Evolutionary conservation across 2,329 filamentous ascomycete genomes (phyloP), one percentile per base, ranked within the genome.

Genomic region (Zymoseptoria ardabiliae): DNA sequence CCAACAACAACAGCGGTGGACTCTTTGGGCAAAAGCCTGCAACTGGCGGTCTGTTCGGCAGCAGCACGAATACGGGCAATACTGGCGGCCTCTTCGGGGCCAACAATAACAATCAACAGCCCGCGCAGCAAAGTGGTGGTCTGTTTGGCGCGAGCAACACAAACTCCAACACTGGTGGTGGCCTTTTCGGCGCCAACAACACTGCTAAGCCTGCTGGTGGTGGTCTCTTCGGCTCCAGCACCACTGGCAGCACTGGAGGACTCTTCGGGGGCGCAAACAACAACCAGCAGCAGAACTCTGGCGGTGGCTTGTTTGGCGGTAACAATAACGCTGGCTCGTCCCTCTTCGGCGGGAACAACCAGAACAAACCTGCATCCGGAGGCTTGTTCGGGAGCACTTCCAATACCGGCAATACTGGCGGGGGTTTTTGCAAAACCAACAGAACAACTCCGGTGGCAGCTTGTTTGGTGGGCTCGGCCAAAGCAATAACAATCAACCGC

Each of bases 341-440:
- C 1, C 52, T 67, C 19, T 67, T 67, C 53, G 65, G 65, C 55
- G 78, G 79, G 21, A 66, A 66, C 53, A 68, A 62, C 11, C 64
- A 65, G 56, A 77, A 73, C 64, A 80, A 83, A 65, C 78, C 77
- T 54, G 58, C 20, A 52, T 64, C 65, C n/a, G 56, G 56, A 67
- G 62, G 62, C 21, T 66, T 78, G 11, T 78, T 78, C 56, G 76
- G 80, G 65, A 78, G 78, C 23, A 68, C 66, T 53, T 68, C 60
- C 17, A 65, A 61, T 45, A 63, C 54, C 50, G 61, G 56, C 75
- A 73, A 65, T 78, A 60, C 61, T 45, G 65, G 66, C 17, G 58
- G n/a, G n/a, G n/a, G 61, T 28, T 64, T 72, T 2, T 73, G 69
- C 54, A 20, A 58, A 71, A 74, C 51, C 73, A 70, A 63, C 75